A percentile compares a stretch with the other conserved stretches of the same genome.
These are phyloP conservation scores for Leccinum barrowsii DNA, from an alignment of 768 basidiomycete species.

Conservation along the genomic window DNA sequence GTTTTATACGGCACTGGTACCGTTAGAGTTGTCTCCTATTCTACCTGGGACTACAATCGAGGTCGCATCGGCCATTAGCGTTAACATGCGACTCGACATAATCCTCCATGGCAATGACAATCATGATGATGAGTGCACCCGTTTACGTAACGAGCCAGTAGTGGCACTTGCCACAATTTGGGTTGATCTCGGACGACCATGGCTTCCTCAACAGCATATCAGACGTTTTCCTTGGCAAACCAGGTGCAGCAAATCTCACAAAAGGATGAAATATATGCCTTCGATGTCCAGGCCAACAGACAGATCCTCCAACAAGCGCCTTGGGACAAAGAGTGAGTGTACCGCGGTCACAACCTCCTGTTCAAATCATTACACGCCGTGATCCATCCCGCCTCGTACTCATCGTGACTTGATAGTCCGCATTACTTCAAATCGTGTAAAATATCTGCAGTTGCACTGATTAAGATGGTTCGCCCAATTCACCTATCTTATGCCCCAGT, in stretches of 20 bases:
- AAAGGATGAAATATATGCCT: slow-evolving; percentile 78
- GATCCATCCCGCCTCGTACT: background rate
- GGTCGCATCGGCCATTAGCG: too few relatives aligned
- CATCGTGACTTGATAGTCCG: slow-evolving; percentile 42
- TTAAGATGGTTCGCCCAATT: slow-evolving; percentile 75
- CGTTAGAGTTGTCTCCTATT: background rate
- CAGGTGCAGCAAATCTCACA: slow-evolving; percentile 66
- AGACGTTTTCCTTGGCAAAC: slow-evolving; percentile 72
- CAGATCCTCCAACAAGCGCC: slow-evolving; percentile 65
- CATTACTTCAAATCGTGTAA: slow-evolving; percentile 87
- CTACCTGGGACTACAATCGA: background rate
- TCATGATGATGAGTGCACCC: too few relatives aligned
- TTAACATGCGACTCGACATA: too few relatives aligned
- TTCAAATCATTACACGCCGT: background rate
- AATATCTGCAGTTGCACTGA: slow-evolving; percentile 91
- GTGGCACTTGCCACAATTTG: background rate
- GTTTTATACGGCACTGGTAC: background rate
- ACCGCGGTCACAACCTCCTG: background rate
- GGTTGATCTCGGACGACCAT: slow-evolving; percentile 9
- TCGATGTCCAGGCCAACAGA: slow-evolving; percentile 65
- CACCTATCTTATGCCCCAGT: background rate
- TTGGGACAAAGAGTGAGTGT: slow-evolving; percentile 82
- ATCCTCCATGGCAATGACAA: too few relatives aligned
- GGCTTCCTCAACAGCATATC: slow-evolving; percentile 58
- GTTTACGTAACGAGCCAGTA: background rate